A percentile compares a stretch with the other conserved stretches of the same genome.
Conservation (phyloP, 257 asterid genomes). For the Avicennia marina region DNA sequence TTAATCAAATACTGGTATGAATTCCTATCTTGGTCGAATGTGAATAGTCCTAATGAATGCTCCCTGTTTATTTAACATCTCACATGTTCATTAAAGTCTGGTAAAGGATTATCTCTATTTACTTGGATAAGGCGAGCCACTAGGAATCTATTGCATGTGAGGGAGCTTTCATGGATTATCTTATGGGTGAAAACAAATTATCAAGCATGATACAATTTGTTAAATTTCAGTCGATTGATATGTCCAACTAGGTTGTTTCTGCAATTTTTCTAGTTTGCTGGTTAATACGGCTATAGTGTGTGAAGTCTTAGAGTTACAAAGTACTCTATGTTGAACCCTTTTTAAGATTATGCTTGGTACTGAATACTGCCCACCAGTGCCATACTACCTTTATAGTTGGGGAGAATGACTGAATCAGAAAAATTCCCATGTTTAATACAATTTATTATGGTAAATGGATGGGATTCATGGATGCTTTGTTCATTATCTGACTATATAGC, state of each 20-base stretch:
- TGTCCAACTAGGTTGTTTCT: conserved; percentile 13
- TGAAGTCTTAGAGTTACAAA: neutral
- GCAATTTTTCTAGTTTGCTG: neutral
- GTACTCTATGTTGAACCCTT: neutral
- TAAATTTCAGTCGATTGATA: conserved; percentile 3
- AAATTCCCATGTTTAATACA: neutral
- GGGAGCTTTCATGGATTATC: conserved; percentile 1
- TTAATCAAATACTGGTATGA: conserved; percentile 94
- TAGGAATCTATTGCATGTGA: conserved; percentile 6
- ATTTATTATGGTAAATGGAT: neutral
- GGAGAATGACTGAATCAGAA: neutral
- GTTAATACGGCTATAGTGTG: neutral
- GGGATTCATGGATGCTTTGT: neutral
- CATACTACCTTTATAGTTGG: neutral
- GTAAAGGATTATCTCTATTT: neutral
- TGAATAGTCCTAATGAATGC: conserved; percentile 3
- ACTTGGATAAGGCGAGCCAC: conserved; percentile 4
- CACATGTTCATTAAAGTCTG: neutral
- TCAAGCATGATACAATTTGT: conserved; percentile 1
- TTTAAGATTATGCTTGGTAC: neutral
- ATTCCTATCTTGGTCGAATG: conserved; percentile 17
- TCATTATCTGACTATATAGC: too few species aligned
- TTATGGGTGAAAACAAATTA: neutral
- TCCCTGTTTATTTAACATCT: neutral
- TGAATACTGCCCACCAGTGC: neutral